Evolutionary conservation across 73 alveolate genomes (phyloP), one percentile per base, ranked within the genome.

Genomic region (Paramecium primaurelia): DNA sequence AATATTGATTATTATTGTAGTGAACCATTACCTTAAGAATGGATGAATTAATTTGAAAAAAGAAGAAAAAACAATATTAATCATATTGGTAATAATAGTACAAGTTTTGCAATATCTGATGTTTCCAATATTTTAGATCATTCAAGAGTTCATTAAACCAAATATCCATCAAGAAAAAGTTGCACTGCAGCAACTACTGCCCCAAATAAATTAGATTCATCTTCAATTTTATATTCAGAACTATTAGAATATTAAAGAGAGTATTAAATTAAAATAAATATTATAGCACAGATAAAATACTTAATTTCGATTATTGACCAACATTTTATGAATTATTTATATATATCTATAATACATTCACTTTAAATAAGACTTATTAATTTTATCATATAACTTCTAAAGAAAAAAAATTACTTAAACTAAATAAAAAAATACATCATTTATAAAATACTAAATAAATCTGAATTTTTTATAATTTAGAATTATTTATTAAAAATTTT

Each of bases 1-100:
- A 71, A 54, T 16, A 11, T 18, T 12, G 71, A 71, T 28, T 89
- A 89, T 71, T 89, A 89, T 89, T 71, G 92, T 34, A 20, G 92
- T 89, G 94, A 89, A 34, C 94, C 94, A 71, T 83, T 89, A 20
- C 94, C 90, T 45, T 26, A 40, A 14, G 94, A 89, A 68, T 89
- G 94, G 94, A 71, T 89, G 59, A 73, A 73, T 73, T 37, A 73
- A 73, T 37, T 73, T 73, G 59, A 73, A 22, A 73, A 40, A 38
- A 36, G 87, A 36, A 37, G n/a, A 38, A 73, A 38, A n/a, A 73
- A 73, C 2, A 37, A 73, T 16, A 37, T 37, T 37, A 73, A 34
- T 16, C 40, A 73, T 34, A 18, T 54, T 7, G 69, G 69, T n/a
- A 54, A 54, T 54, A 54, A 54, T 54, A 54, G 69, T 54, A 54